Conservation (phyloP, 345 rosid genomes). For the Erysimum cheiranthoides region DNA sequence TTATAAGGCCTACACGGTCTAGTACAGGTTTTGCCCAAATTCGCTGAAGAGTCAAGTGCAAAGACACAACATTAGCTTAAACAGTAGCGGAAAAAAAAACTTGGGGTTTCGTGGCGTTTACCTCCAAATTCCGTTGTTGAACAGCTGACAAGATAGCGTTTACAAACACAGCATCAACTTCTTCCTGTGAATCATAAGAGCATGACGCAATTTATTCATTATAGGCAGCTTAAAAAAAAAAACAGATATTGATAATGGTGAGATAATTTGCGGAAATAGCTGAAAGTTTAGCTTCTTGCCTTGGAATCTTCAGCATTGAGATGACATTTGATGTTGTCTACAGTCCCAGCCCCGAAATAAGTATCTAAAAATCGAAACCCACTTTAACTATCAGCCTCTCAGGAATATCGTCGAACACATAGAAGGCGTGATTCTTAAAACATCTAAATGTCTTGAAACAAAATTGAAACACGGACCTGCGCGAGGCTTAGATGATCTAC, state of each 20-base stretch:
- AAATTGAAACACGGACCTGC: slow-evolving; percentile 56
- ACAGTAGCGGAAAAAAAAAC: background rate
- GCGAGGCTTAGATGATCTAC: slow-evolving; percentile 63
- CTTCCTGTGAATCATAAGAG: slow-evolving; percentile 55
- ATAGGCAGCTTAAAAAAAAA: background rate
- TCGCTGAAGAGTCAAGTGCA: slow-evolving; percentile 50
- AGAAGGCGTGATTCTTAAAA: slow-evolving; percentile 27
- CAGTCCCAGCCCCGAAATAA: slow-evolving; percentile 85
- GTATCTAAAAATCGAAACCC: slow-evolving; percentile 55
- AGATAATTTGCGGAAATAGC: background rate
- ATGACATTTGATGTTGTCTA: slow-evolving; percentile 66
- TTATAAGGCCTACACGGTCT: slow-evolving; percentile 93
- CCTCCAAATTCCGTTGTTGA: slow-evolving; percentile 96
- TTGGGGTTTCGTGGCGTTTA: slow-evolving; percentile 20
- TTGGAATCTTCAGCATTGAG: slow-evolving; percentile 66
- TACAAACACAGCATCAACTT: slow-evolving; percentile 88
- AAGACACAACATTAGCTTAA: slow-evolving; percentile 23
- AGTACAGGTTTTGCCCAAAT: slow-evolving; percentile 80
- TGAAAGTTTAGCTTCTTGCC: slow-evolving; percentile 53
- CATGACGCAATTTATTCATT: slow-evolving; percentile 21
- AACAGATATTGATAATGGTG: background rate
- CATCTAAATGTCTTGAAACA: background rate
- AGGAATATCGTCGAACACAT: slow-evolving; percentile 29
- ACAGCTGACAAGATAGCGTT: slow-evolving; percentile 74
- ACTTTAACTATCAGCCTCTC: slow-evolving; percentile 18